A percentile compares a stretch with the other conserved stretches of the same genome.
Conservation (phyloP, 2,329 filamentous ascomycete species). For the Ophiostoma fasciatum region DNA sequence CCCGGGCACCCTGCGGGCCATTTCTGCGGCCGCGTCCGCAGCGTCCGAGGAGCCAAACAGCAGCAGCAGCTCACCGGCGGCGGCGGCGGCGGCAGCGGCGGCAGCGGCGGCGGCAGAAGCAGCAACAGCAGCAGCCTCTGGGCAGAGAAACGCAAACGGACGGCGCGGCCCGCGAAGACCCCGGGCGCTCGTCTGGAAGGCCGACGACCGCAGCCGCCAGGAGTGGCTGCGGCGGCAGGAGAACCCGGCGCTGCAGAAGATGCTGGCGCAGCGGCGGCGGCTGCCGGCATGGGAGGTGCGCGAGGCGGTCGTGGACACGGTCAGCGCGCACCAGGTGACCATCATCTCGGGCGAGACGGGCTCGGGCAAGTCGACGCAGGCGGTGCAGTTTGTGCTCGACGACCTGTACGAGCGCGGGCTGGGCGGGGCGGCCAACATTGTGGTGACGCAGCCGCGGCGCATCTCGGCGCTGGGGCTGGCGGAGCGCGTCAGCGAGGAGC, state of each 20-base stretch:
- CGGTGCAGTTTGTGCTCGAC: conserved; percentile 89
- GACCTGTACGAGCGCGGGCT: conserved; percentile 66
- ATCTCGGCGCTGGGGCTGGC: conserved; percentile 91
- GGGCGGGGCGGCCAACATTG: conserved; percentile 69
- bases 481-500: conserved; percentile 85
- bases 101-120: conserved; percentile 10
- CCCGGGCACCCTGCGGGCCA: conserved; percentile 71
- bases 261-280: conserved; percentile 56
- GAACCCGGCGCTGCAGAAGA: conserved; percentile 51
- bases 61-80: conserved; percentile 15
- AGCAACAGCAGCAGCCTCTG: no score
- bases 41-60: conserved; percentile 37
- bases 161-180: no score
- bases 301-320: conserved; percentile 60
- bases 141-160: no score
- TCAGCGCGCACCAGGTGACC: conserved; percentile 69
- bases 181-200: conserved; percentile 43
- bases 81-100: not conserved
- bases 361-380: conserved; percentile 93
- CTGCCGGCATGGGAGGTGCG: conserved; percentile 81
- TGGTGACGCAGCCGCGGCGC: conserved; percentile 88
- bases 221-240: conserved; percentile 58
- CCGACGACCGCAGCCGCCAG: conserved; percentile 43
- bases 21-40: conserved; percentile 62
- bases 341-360: conserved; percentile 97